These are phyloP conservation scores for Oenanthe sinensis DNA, from an alignment of 129 eudicot genomes.

Conservation along the genomic window DNA sequence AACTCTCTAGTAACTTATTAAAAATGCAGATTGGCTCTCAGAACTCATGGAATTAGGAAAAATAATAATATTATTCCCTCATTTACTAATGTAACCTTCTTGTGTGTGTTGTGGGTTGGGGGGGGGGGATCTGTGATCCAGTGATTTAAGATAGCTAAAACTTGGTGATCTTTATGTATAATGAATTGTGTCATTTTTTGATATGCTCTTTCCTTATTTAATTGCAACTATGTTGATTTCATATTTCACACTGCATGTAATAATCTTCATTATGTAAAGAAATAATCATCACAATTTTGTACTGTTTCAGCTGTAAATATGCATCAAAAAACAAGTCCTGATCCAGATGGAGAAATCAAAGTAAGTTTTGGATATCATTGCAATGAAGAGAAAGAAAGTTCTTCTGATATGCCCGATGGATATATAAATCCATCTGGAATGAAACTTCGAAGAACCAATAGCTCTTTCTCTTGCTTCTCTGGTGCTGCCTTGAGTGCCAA, in stretches of 20 bases:
- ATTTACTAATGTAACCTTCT: background rate
- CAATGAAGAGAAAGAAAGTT: conserved; percentile 18
- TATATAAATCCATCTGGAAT: conserved; percentile 38
- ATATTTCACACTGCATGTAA: conserved; percentile 7
- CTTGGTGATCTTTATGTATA: background rate
- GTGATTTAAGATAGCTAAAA: too few relatives aligned
- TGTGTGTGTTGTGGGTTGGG: background rate
- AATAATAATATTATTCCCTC: background rate
- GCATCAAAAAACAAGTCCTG: conserved; percentile 36
- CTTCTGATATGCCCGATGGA: conserved; percentile 28
- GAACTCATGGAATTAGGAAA: background rate
- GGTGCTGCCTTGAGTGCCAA: conserved; percentile 96
- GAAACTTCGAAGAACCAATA: conserved; percentile 41
- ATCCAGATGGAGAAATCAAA: conserved; percentile 63
- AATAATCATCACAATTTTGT: conserved; percentile 1
- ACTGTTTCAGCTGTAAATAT: conserved; percentile 33
- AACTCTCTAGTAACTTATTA: background rate
- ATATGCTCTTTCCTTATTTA: background rate
- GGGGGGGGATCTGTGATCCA: background rate
- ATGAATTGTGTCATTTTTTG: background rate
- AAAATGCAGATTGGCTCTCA: background rate
- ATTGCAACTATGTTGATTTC: too few relatives aligned
- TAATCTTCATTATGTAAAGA: background rate
- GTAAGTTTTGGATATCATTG: conserved; percentile 87
- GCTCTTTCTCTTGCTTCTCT: conserved; percentile 82